These are phyloP conservation scores for Fusarium ramigenum DNA, from an alignment of 2,329 filamentous ascomycete genomes.

Conservation along the genomic window DNA sequence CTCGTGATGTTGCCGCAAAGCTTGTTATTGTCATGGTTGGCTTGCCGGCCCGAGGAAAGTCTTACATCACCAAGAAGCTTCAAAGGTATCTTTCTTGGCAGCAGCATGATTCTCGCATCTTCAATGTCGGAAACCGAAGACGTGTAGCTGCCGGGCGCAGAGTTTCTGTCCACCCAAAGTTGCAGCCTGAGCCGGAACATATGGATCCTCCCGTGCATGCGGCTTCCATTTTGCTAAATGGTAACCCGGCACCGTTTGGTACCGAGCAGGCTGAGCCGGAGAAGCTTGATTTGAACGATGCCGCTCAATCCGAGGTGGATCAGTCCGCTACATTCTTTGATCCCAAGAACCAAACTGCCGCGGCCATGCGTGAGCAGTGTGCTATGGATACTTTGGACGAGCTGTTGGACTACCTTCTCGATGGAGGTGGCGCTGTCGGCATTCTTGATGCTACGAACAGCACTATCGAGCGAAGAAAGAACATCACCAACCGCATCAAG, in stretches of 20 bases:
- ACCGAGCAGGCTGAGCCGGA: slow-evolving; percentile 51
- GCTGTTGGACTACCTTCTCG: slow-evolving; percentile 86
- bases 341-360: slow-evolving; percentile 83
- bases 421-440: slow-evolving; percentile 85
- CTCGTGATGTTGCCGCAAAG: slow-evolving; percentile 94
- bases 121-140: slow-evolving; percentile 94
- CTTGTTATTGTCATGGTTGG: slow-evolving; percentile 99
- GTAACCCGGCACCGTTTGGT: slow-evolving; percentile 51
- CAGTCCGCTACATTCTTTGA: slow-evolving; percentile 96
- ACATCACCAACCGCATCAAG: slow-evolving; percentile 85
- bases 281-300: slow-evolving; percentile 48
- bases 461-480: slow-evolving; percentile 84
- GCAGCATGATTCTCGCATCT: slow-evolving; percentile 94
- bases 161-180: slow-evolving; percentile 47
- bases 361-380: slow-evolving; percentile 87
- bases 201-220: slow-evolving; percentile 60
- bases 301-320: slow-evolving; percentile 67
- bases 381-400: slow-evolving; percentile 94
- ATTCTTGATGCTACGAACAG: slow-evolving; percentile 98
- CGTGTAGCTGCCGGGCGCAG: slow-evolving; percentile 76
- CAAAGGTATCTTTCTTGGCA: slow-evolving; percentile 96
- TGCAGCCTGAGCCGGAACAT: slow-evolving; percentile 48
- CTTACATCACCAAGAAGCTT: slow-evolving; percentile 98
- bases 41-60: slow-evolving; percentile 93
- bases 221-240: slow-evolving; percentile 68